These are phyloP conservation scores for Xylaria bambusicola DNA, from an alignment of 495 filamentous ascomycete genomes.

Conservation along the genomic window DNA sequence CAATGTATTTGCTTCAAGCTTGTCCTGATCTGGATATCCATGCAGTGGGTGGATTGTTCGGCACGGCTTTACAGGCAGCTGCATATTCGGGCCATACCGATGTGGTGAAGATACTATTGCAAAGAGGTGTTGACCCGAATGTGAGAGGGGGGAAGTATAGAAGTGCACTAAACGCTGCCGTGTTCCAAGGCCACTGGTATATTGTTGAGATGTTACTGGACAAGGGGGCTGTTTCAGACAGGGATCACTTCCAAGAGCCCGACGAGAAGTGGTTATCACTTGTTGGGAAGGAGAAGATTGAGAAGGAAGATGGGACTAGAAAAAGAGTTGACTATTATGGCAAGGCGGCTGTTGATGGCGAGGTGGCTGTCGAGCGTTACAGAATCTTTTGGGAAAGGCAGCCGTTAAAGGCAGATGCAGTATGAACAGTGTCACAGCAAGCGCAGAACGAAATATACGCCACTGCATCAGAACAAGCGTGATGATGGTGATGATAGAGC, in stretches of 20 bases:
- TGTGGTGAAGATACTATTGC: slow-evolving; percentile 22
- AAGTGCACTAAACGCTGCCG: slow-evolving; percentile 25
- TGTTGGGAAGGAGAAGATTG: neutral
- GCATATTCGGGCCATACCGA: slow-evolving; percentile 17
- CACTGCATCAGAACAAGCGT: no score
- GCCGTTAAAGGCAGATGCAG: neutral
- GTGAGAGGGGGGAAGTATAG: slow-evolving; percentile 20
- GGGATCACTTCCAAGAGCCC: neutral
- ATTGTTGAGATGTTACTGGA: slow-evolving; percentile 27
- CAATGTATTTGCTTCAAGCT: neutral
- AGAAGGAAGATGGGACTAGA: neutral
- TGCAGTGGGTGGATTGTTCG: slow-evolving; percentile 16
- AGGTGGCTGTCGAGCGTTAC: neutral
- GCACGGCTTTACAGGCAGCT: slow-evolving; percentile 24
- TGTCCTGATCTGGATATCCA: neutral
- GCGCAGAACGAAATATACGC: no score
- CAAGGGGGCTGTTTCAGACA: slow-evolving; percentile 17
- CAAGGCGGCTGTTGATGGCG: neutral
- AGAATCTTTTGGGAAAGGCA: neutral
- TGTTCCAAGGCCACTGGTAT: slow-evolving; percentile 21
- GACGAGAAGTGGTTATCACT: slow-evolving; percentile 5
- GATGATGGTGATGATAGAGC: no score
- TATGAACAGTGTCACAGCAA: no score
- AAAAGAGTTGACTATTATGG: no score
- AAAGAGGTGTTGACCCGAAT: slow-evolving; percentile 31